A percentile compares a stretch with the other conserved stretches of the same genome.
These are phyloP conservation scores for Suillus placidus DNA, from an alignment of 768 basidiomycete species.

Conservation along the genomic window DNA sequence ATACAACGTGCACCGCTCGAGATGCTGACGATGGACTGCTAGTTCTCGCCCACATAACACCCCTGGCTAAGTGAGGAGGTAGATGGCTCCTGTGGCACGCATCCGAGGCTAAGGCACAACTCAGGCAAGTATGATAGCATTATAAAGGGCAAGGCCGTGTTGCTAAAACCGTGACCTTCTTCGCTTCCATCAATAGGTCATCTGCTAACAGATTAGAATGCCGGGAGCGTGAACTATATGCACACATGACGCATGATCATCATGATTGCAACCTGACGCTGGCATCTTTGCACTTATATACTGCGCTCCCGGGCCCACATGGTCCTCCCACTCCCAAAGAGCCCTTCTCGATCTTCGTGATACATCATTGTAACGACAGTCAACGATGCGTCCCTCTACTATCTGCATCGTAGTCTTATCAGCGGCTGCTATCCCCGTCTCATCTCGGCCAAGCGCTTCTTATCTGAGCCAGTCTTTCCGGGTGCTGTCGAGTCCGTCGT, in stretches of 20 bases:
- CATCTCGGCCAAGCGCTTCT: conserved; percentile 12
- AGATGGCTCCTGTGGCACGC: too few relatives aligned
- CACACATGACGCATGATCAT: neutral
- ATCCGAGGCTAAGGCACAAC: too few relatives aligned
- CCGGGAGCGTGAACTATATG: neutral
- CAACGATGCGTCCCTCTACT: conserved; percentile 21
- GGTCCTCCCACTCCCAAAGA: neutral
- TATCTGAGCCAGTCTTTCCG: conserved; percentile 10
- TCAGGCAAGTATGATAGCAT: too few relatives aligned
- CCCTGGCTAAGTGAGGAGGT: too few relatives aligned
- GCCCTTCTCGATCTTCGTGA: neutral
- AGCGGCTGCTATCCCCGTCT: conserved; percentile 7
- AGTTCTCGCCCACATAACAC: too few relatives aligned
- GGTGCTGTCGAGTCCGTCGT: conserved; percentile 8
- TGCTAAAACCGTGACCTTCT: too few relatives aligned
- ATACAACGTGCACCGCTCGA: too few relatives aligned
- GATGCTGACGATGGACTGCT: too few relatives aligned
- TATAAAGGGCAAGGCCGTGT: too few relatives aligned
- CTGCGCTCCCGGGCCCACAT: neutral
- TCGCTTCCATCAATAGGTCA: neutral
- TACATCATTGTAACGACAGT: neutral
- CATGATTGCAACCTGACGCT: neutral
- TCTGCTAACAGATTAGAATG: neutral
- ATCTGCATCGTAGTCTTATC: conserved; percentile 10
- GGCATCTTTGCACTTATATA: neutral